A percentile compares a stretch with the other conserved stretches of the same genome.
phyloP scores from a whole-genome alignment of 495 filamentous ascomycete species.

The Wilcoxina mikolae region DNA sequence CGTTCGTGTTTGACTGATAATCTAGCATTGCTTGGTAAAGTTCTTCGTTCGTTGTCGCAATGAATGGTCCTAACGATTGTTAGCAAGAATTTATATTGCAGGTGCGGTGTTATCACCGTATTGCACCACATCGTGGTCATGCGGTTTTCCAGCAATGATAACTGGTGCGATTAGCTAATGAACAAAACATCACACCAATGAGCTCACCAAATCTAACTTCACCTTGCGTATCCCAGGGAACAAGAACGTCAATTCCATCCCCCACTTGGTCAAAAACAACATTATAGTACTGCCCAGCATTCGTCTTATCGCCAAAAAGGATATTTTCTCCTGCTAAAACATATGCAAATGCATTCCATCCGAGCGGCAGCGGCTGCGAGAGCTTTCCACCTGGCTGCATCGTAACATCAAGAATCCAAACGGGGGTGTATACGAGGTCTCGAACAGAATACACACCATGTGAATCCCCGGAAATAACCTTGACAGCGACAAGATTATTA shows the following conservation, averaged over 20 bases:
- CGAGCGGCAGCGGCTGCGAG: slow-evolving; percentile 54
- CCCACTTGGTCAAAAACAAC: slow-evolving; percentile 76
- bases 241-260: slow-evolving; percentile 53
- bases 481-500: slow-evolving; percentile 58
- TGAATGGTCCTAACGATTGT: too few relatives aligned
- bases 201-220: slow-evolving; percentile 46
- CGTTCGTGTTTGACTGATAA: slow-evolving; percentile 69
- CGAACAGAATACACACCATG: slow-evolving; percentile 74
- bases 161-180: slow-evolving; percentile 32
- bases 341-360: slow-evolving; percentile 89
- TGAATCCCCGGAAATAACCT: slow-evolving; percentile 74
- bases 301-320: slow-evolving; percentile 46
- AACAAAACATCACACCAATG: background rate
- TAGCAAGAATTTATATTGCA: too few relatives aligned
- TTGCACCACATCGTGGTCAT: slow-evolving; percentile 88
- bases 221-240: slow-evolving; percentile 51
- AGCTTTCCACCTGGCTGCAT: slow-evolving; percentile 65
- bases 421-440: slow-evolving; percentile 86
- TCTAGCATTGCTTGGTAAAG: slow-evolving; percentile 84
- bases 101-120: too few relatives aligned
- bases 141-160: slow-evolving; percentile 67
- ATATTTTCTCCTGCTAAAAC: slow-evolving; percentile 51
- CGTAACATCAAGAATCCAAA: slow-evolving; percentile 83
- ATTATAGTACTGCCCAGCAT: slow-evolving; percentile 65
- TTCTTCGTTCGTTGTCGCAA: slow-evolving; percentile 66